phyloP scores from a whole-genome alignment of 441 rosid genomes.

The Mallotus repandus region DNA sequence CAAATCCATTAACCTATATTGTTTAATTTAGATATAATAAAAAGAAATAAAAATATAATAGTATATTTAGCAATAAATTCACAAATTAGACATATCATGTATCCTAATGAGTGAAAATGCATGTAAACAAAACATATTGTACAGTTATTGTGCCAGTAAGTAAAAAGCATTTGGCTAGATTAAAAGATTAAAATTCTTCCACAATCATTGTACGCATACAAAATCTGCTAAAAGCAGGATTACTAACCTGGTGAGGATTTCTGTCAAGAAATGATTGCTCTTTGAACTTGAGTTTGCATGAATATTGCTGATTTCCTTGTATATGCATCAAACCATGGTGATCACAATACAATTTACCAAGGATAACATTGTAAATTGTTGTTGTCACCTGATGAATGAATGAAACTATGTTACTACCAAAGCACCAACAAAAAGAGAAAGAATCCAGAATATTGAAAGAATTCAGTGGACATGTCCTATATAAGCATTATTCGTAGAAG shows the following conservation, averaged over 20 bases:
- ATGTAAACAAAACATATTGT: slow-evolving; percentile 1
- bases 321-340: slow-evolving; percentile 92
- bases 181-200: background rate
- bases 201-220: background rate
- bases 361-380: slow-evolving; percentile 82
- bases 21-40: slow-evolving; percentile 34
- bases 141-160: background rate
- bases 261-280: slow-evolving; percentile 87
- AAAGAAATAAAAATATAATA: background rate
- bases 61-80: background rate
- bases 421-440: slow-evolving; percentile 10
- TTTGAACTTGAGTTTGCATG: slow-evolving; percentile 90
- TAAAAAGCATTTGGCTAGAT: slow-evolving; percentile 5
- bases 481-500: slow-evolving; percentile 11
- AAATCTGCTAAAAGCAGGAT: background rate
- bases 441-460: slow-evolving; percentile 16
- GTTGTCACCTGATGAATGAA: slow-evolving; percentile 74
- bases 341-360: slow-evolving; percentile 88
- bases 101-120: slow-evolving; percentile 3
- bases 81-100: background rate
- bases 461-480: background rate
- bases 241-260: slow-evolving; percentile 83
- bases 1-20: slow-evolving; percentile 70
- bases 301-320: slow-evolving; percentile 65
- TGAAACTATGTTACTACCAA: slow-evolving; percentile 18